Base-by-base conservation (phyloP, 2,329 filamentous ascomycete genomes). In the Colletotrichum salicis region DNA sequence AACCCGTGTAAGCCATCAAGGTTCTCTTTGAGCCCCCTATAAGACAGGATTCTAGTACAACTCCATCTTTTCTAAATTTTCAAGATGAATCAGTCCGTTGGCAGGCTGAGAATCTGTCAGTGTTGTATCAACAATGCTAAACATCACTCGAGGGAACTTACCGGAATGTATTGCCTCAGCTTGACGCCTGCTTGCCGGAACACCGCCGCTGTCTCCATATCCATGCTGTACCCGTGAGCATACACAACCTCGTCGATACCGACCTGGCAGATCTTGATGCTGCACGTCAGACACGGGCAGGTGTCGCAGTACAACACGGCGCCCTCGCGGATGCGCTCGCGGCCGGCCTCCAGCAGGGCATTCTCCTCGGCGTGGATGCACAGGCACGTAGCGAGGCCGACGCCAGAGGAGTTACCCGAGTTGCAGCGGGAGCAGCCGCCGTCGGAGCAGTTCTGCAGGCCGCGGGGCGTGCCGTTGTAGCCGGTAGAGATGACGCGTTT, bases 281-380 rank as follows among this genome's bases (percentile, higher is more conserved):
- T 97, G 82, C 96, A 99, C 2, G 96, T 99, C 81, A 99, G 86
- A 80, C 96, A 99, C 4, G 96, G 96, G 82, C 96, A 99, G 76
- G 95, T 98, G 80, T 98, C 94, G 82, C 95, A 98, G 83, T 98
- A 99, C 31, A 99, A 85, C 61, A 94, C 93, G 48, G 93, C 90
- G 5, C 92, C 93, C 67, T 94, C 92, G 24, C 94, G 87, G 76
- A 99, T 94, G 70, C 96, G 88, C 82, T 98, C 96, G 76, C 96
- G 87, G 0, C 96, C 96, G 24, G 96, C 96, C 85, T 99, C 96
- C 11, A 99, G 87, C 70, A 99, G 87, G 1, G 96, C 96, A 80
- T 99, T 99, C 84, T 99, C 96, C 84, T 99, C 96, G 1, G 96
- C 96, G 81, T 99, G 96, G n/a, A 99, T 90, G 81, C 96, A 99